These are phyloP conservation scores for Cadophora malorum DNA, from an alignment of 2,329 filamentous ascomycete species.

Conservation along the genomic window DNA sequence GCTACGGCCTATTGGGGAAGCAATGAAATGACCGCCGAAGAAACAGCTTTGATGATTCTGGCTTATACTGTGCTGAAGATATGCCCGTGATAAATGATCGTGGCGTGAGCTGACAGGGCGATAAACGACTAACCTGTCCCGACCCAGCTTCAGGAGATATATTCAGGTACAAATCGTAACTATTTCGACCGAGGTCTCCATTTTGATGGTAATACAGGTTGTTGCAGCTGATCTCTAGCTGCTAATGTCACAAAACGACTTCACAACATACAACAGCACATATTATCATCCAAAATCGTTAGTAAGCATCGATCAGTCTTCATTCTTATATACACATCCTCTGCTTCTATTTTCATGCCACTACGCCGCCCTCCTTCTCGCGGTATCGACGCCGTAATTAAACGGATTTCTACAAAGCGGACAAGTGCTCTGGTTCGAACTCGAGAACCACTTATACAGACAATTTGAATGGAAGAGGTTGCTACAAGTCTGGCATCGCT, in stretches of 20 bases:
- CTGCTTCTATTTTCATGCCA: background rate
- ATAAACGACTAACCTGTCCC: background rate
- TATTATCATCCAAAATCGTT: background rate
- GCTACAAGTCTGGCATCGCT: slow-evolving; percentile 90
- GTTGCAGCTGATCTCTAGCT: background rate
- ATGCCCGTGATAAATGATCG: background rate
- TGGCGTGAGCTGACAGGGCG: background rate
- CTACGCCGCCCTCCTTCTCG: slow-evolving; percentile 14
- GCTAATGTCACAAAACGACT: background rate
- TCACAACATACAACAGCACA: background rate
- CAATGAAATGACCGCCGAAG: background rate
- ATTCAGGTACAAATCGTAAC: background rate
- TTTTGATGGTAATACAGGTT: too few relatives aligned
- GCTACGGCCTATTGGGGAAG: background rate
- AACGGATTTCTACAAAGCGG: slow-evolving; percentile 93
- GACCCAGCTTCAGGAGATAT: background rate
- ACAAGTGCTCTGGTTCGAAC: slow-evolving; percentile 88
- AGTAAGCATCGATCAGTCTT: background rate
- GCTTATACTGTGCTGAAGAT: background rate
- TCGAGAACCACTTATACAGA: slow-evolving; percentile 97
- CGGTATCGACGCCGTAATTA: slow-evolving; percentile 52
- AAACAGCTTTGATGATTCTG: background rate
- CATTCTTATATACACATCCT: background rate
- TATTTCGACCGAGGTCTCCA: too few relatives aligned
- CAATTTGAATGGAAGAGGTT: slow-evolving; percentile 91